These are phyloP conservation scores for Phytophthora ohioensis DNA, from an alignment of 352 stramenopile genomes.

Conservation along the genomic window DNA sequence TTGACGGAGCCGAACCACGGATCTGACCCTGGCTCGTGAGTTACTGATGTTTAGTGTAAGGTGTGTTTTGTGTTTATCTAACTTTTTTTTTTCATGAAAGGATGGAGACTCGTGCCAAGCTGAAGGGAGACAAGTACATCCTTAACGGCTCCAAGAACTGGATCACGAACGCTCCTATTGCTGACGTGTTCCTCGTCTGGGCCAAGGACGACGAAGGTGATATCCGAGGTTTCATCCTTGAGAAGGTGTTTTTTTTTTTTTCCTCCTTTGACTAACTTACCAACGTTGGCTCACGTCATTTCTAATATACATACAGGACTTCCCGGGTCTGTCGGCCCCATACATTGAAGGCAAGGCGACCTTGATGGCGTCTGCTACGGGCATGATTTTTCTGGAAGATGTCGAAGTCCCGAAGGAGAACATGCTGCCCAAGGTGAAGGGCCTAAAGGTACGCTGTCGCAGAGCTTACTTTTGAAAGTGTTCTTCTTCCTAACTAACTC, in stretches of 20 bases:
- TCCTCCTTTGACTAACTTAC: not conserved
- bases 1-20: conserved; percentile 99
- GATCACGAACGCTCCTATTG: conserved; percentile 99
- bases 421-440: conserved; percentile 92
- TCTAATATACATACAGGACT: conserved; percentile 58
- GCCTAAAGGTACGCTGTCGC: conserved; percentile 64
- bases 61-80: conserved; percentile 1
- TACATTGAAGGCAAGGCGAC: conserved; percentile 98
- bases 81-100: conserved; percentile 31
- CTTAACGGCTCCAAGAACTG: conserved; percentile 95
- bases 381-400: conserved; percentile 99
- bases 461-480: not conserved
- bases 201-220: conserved; percentile 95
- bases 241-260: conserved; percentile 88
- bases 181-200: conserved; percentile 98
- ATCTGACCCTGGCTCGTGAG: conserved; percentile 93
- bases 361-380: conserved; percentile 95
- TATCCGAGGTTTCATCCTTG: conserved; percentile 96
- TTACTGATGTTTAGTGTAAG: conserved; percentile 2
- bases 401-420: conserved; percentile 95
- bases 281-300: not conserved
- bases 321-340: conserved; percentile 92
- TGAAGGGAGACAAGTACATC: conserved; percentile 94
- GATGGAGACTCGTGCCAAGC: conserved; percentile 95
- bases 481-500: not conserved